These are phyloP conservation scores for Penicillium psychrofluorescens DNA, from an alignment of 495 filamentous ascomycete genomes.

Conservation along the genomic window DNA sequence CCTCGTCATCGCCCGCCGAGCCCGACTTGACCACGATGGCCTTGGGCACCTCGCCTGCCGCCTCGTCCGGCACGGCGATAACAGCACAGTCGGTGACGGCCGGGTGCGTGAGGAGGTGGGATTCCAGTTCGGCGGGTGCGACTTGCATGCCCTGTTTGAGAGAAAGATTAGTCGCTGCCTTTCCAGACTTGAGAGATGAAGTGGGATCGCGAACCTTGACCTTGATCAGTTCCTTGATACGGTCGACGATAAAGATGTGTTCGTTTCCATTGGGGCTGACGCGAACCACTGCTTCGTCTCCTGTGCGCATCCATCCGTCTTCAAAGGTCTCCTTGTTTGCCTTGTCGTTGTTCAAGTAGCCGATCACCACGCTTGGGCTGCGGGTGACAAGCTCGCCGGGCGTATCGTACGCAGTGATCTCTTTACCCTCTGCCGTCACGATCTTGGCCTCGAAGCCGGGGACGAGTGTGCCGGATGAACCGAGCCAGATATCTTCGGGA, in stretches of 20 bases:
- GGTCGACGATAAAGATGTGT: slow-evolving; percentile 78
- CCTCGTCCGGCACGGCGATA: slow-evolving; percentile 69
- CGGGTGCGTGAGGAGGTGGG: slow-evolving; percentile 76
- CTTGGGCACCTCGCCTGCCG: slow-evolving; percentile 77
- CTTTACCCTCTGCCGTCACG: slow-evolving; percentile 63
- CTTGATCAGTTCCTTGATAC: slow-evolving; percentile 93
- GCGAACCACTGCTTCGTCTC: slow-evolving; percentile 72
- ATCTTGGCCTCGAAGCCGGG: slow-evolving; percentile 63
- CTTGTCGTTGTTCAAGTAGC: slow-evolving; percentile 79
- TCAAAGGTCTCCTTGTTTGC: slow-evolving; percentile 75
- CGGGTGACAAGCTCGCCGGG: slow-evolving; percentile 76
- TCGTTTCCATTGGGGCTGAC: slow-evolving; percentile 58
- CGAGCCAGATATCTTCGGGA: slow-evolving; percentile 60
- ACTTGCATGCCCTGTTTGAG: slow-evolving; percentile 71
- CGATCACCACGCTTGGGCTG: slow-evolving; percentile 68
- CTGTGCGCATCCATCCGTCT: slow-evolving; percentile 77
- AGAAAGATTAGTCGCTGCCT: neutral
- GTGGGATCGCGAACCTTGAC: slow-evolving; percentile 58
- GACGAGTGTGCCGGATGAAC: slow-evolving; percentile 65
- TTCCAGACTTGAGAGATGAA: neutral
- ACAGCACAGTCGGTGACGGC: slow-evolving; percentile 78
- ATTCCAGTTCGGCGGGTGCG: slow-evolving; percentile 84
- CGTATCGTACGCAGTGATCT: slow-evolving; percentile 68
- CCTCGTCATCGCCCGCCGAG: slow-evolving; percentile 52
- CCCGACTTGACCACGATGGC: slow-evolving; percentile 75